phyloP scores from a whole-genome alignment of 306 rosid genomes.

The Casuarina glauca region DNA sequence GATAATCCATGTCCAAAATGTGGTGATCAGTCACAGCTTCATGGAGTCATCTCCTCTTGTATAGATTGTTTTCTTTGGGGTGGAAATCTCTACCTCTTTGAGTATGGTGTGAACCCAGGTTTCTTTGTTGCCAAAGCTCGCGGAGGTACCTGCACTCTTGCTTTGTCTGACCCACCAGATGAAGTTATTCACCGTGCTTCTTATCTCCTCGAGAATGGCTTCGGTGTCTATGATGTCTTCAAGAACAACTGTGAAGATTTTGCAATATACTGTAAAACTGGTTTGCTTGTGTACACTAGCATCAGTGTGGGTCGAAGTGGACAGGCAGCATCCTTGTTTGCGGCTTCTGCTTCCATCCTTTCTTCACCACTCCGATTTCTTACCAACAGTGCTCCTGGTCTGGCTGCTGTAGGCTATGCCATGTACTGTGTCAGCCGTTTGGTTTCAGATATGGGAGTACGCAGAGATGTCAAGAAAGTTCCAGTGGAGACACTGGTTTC shows the following conservation, averaged over 20 bases:
- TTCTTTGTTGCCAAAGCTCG: constrained; percentile 60
- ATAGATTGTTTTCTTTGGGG: constrained; percentile 63
- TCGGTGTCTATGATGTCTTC: constrained; percentile 54
- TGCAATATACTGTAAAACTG: constrained; percentile 86
- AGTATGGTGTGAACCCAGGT: constrained; percentile 48
- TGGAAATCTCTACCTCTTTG: constrained; percentile 52
- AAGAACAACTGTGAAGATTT: constrained; percentile 82
- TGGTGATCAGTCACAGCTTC: constrained; percentile 33
- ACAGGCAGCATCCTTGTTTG: constrained; percentile 50
- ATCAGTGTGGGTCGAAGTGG: constrained; percentile 59
- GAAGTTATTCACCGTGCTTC: constrained; percentile 52
- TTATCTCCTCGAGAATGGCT: constrained; percentile 67
- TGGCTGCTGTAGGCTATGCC: constrained; percentile 42
- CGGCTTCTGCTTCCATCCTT: constrained; percentile 43
- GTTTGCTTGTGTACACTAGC: constrained; percentile 41
- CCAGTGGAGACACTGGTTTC: constrained; percentile 53
- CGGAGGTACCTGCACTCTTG: constrained; percentile 83
- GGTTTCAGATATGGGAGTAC: constrained; percentile 54
- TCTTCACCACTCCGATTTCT: constrained; percentile 40
- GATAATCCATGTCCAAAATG: constrained; percentile 57
- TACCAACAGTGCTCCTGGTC: constrained; percentile 31
- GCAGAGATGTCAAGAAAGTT: constrained; percentile 52
- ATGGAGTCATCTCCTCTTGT: constrained; percentile 64
- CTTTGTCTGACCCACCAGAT: constrained; percentile 42
- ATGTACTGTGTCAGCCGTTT: constrained; percentile 47